Evolutionary conservation across 2,329 filamentous ascomycete species (phyloP).

Genomic region (Fusarium pseudonygamai): DNA sequence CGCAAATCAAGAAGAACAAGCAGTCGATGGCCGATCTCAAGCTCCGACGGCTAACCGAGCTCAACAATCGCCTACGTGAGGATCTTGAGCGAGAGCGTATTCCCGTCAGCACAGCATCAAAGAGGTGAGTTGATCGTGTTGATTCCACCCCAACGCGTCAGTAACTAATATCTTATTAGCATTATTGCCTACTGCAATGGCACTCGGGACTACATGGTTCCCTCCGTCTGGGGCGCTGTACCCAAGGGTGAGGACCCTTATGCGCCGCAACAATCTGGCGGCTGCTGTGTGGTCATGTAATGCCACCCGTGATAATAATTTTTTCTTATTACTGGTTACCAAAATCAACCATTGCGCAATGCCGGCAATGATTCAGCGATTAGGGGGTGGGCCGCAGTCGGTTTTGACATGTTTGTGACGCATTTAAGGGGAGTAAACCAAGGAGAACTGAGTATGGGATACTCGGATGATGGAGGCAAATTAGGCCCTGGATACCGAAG

Average conservation of each 20-base stretch:
- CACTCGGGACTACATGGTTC: slow-evolving; percentile 99
- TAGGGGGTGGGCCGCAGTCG: slow-evolving; percentile 41
- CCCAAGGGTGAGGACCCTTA: slow-evolving; percentile 98
- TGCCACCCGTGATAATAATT: slow-evolving; percentile 30
- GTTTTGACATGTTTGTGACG: slow-evolving; percentile 43
- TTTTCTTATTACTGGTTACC: slow-evolving; percentile 40
- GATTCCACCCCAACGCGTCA: background rate
- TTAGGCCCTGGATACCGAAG: slow-evolving; percentile 37
- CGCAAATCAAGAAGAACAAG: slow-evolving; percentile 88
- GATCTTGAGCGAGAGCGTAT: slow-evolving; percentile 95
- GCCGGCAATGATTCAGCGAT: slow-evolving; percentile 47
- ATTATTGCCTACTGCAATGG: slow-evolving; percentile 98
- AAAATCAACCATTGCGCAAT: slow-evolving; percentile 43
- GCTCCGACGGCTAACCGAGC: slow-evolving; percentile 92
- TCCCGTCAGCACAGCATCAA: slow-evolving; percentile 92
- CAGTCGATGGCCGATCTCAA: slow-evolving; percentile 99
- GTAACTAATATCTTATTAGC: slow-evolving; percentile 59
- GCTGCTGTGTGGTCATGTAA: slow-evolving; percentile 97
- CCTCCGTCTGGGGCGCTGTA: slow-evolving; percentile 93
- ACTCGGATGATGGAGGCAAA: slow-evolving; percentile 24
- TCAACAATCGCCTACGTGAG: slow-evolving; percentile 95
- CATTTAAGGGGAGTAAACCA: slow-evolving; percentile 38
- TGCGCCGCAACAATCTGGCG: slow-evolving; percentile 89
- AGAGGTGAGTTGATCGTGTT: slow-evolving; percentile 67
- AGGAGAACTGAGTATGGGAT: slow-evolving; percentile 30